A percentile compares a stretch with the other conserved stretches of the same genome.
phyloP scores from a whole-genome alignment of 768 basidiomycete species.

The Goffeauzyma gilvescens region DNA sequence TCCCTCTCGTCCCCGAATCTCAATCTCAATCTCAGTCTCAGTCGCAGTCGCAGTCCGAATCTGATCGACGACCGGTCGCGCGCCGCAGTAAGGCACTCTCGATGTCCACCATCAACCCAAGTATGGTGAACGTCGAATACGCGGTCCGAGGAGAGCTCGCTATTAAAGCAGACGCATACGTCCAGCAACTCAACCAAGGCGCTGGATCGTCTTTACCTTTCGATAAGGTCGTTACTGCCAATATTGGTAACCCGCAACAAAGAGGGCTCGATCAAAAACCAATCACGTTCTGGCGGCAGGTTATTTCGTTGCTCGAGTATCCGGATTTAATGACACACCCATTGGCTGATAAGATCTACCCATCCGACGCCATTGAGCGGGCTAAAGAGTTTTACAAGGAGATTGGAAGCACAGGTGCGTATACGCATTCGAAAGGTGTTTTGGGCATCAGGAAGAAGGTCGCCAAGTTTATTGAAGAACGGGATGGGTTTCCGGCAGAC shows the following conservation, averaged over 20 bases:
- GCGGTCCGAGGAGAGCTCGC: constrained; percentile 94
- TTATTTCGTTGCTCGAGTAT: constrained; percentile 81
- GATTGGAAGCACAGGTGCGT: constrained; percentile 85
- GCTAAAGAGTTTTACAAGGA: constrained; percentile 61
- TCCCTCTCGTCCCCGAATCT: background rate
- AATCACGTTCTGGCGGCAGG: constrained; percentile 72
- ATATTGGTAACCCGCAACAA: constrained; percentile 97
- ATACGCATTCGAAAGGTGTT: constrained; percentile 86
- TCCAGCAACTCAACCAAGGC: constrained; percentile 43
- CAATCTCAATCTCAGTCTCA: background rate
- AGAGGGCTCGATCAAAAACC: constrained; percentile 81
- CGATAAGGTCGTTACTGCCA: constrained; percentile 71
- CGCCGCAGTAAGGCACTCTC: constrained; percentile 36
- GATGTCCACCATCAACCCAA: constrained; percentile 56
- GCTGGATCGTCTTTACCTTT: constrained; percentile 49
- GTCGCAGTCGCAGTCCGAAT: constrained; percentile 3
- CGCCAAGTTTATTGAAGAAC: constrained; percentile 73
- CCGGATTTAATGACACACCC: constrained; percentile 63
- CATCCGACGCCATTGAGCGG: constrained; percentile 62
- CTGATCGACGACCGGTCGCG: too few relatives aligned
- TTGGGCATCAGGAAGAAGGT: constrained; percentile 71
- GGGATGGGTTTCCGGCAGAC: constrained; percentile 69
- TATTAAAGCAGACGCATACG: constrained; percentile 71
- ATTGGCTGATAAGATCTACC: constrained; percentile 47
- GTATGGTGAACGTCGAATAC: constrained; percentile 73